Evolutionary conservation across 257 asterid genomes (phyloP), one percentile per base, ranked within the genome.

Genomic region (Nicotiana attenuata): DNA sequence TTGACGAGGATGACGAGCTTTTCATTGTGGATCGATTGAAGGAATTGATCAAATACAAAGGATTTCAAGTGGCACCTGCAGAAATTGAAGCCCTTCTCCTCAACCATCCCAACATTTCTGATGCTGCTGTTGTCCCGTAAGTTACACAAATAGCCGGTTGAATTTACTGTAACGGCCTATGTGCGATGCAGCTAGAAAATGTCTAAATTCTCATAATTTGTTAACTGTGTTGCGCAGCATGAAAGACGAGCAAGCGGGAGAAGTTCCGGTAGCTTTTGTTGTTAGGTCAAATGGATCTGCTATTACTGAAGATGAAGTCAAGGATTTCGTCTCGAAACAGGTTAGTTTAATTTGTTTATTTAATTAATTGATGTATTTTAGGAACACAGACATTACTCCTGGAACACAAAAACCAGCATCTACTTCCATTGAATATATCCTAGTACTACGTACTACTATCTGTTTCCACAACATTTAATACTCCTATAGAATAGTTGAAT

Each of bases 31-130:
- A 96, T 76, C 91, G 99, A 0, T 81, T 92, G 31, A 96, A 93
- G 66, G 99, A 96, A 84, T 61, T 96, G 5, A 94, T 96, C 65
- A 94, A 92, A 63, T 92, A 94, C 90, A 94, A 96, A 85, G 99
- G 97, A 0, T 96, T 91, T 78, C 99, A 93, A 84, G 97, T 95
- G 8, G 98, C 99, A 1, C 99, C 99, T 0, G 99, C 99, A 19
- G 99, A 96, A 80, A 73, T 96, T 19, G 99, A 96, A 83, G 97
- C 98, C 81, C 86, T 96, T 14, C 92, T 96, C 14, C 89, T 96
- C 82, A 88, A 82, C 38, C 93, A 96, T 61, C 96, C 97, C 33
- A 8, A 29, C 79, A 86, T 96, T 81, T 92, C 96, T 1, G 99
- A 92, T 68, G 98, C 96, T 33, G 99, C 97, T 0, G 97, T 94